Conservation (phyloP, 345 rosid genomes). For the Lagerstroemia speciosa region DNA sequence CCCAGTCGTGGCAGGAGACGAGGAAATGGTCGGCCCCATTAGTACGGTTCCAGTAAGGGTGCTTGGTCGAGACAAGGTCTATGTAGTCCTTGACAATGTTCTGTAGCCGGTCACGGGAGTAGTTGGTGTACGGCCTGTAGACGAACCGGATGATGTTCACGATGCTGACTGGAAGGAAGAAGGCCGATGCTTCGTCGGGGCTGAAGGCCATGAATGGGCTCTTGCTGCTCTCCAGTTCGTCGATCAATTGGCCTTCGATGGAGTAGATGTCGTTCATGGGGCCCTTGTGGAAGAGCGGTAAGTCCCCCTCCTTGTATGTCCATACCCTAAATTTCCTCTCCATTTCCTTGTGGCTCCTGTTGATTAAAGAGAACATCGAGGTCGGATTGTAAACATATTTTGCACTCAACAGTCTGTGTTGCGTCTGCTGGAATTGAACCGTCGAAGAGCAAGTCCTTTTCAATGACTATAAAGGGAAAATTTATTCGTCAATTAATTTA, state of each 20-base stretch:
- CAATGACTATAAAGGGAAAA: too few relatives aligned
- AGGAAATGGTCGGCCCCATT: constrained; percentile 59
- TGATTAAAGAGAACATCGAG: not conserved
- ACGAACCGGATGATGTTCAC: constrained; percentile 36
- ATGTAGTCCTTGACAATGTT: constrained; percentile 48
- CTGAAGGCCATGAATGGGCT: constrained; percentile 30
- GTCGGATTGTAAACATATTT: too few relatives aligned
- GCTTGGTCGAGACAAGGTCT: constrained; percentile 21
- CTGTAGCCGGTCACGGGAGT: constrained; percentile 40
- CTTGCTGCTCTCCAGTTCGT: constrained; percentile 36
- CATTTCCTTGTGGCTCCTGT: constrained; percentile 71
- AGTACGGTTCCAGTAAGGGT: constrained; percentile 53
- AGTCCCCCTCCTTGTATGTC: constrained; percentile 64
- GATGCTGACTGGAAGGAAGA: constrained; percentile 54
- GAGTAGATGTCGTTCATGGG: constrained; percentile 54
- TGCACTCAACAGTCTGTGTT: too few relatives aligned
- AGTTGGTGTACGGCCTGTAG: constrained; percentile 43
- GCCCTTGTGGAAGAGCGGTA: constrained; percentile 51
- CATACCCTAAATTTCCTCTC: constrained; percentile 54
- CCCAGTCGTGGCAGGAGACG: constrained; percentile 77
- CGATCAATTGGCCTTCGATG: constrained; percentile 63
- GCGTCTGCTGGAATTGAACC: too few relatives aligned
- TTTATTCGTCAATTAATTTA: too few relatives aligned
- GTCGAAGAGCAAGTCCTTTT: too few relatives aligned
- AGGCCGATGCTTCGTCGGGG: constrained; percentile 43